Evolutionary conservation across 1,284 basidiomycete genomes (phyloP).

Genomic region (Meripilus lineatus): DNA sequence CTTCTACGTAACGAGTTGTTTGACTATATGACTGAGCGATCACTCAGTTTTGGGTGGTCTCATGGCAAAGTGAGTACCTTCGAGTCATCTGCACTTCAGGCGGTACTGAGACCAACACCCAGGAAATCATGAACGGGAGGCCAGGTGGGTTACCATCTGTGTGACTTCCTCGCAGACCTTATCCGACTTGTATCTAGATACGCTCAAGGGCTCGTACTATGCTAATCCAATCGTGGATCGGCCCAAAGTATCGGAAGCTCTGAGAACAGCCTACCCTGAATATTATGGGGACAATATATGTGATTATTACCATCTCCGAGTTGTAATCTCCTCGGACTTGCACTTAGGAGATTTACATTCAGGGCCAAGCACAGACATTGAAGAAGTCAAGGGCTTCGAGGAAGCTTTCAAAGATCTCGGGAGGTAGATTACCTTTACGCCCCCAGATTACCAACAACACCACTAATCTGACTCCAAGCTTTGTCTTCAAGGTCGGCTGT

Average conservation of each 20-base stretch:
- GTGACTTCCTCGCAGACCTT: background rate
- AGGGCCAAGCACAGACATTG: constrained; percentile 69
- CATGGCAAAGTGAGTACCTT: constrained; percentile 79
- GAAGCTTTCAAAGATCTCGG: constrained; percentile 82
- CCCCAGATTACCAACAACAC: background rate
- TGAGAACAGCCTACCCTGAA: constrained; percentile 61
- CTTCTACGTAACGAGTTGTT: background rate
- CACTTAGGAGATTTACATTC: background rate
- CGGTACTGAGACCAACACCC: background rate
- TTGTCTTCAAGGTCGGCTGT: constrained; percentile 78
- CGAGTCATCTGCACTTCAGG: too few species aligned
- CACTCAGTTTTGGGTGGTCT: constrained; percentile 82
- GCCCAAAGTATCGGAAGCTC: constrained; percentile 51
- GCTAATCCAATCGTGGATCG: constrained; percentile 77
- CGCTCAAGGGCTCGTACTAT: constrained; percentile 88
- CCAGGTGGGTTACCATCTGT: constrained; percentile 44
- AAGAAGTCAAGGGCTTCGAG: constrained; percentile 72
- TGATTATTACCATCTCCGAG: too few species aligned
- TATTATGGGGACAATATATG: constrained; percentile 79
- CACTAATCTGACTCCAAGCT: constrained; percentile 39
- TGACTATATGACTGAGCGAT: background rate
- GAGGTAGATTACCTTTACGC: constrained; percentile 35
- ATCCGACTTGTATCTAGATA: constrained; percentile 43
- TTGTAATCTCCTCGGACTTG: constrained; percentile 4
- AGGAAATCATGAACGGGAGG: constrained; percentile 94